These are phyloP conservation scores for Babjeviella inositovora DNA, from an alignment of 805 yeast species.

Conservation along the genomic window DNA sequence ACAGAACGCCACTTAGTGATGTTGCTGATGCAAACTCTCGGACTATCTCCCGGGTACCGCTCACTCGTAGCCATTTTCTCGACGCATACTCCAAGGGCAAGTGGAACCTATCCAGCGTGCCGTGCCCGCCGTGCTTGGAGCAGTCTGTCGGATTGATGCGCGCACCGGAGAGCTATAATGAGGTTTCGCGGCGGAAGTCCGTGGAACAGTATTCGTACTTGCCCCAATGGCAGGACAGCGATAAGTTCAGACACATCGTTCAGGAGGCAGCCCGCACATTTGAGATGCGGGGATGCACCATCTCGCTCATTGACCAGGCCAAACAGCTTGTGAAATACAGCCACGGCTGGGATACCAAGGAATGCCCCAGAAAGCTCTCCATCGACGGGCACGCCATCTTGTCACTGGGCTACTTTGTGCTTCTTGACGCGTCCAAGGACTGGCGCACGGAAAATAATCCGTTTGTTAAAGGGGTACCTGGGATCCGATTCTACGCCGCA, in stretches of 20 bases:
- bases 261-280: constrained; percentile 20
- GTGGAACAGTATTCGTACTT: constrained; percentile 20
- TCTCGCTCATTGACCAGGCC: constrained; percentile 36
- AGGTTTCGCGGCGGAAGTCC: constrained; percentile 21
- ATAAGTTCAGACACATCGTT: constrained; percentile 18
- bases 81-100: constrained; percentile 40
- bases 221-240: constrained; percentile 32
- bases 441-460: constrained; percentile 59
- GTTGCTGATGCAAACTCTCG: neutral
- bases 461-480: constrained; percentile 43
- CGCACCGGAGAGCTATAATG: constrained; percentile 45
- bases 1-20: neutral
- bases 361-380: constrained; percentile 37
- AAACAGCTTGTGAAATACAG: constrained; percentile 33
- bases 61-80: constrained; percentile 34
- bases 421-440: constrained; percentile 46
- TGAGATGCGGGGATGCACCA: constrained; percentile 33
- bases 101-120: constrained; percentile 36
- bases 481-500: constrained; percentile 46
- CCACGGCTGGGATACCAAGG: constrained; percentile 26
- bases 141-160: constrained; percentile 24
- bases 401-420: constrained; percentile 33
- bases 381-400: constrained; percentile 57
- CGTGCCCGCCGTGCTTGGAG: constrained; percentile 36
- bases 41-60: constrained; percentile 9